Percentiles rank a stretch among this genome's conserved stretches.
phyloP scores from a whole-genome alignment of 257 asterid species.

The Salvia splendens region DNA sequence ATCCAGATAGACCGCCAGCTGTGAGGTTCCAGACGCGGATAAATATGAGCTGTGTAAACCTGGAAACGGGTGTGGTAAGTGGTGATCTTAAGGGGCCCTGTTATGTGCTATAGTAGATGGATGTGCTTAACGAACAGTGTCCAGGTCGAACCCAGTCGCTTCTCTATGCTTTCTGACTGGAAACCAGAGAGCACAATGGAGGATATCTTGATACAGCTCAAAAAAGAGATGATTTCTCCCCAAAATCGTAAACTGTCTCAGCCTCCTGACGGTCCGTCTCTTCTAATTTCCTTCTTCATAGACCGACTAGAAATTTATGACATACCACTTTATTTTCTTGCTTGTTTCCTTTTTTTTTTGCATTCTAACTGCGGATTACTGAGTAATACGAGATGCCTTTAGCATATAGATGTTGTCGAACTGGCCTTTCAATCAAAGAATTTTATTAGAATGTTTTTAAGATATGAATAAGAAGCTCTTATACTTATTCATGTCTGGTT shows the following conservation, averaged over 20 bases:
- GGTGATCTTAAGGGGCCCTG: neutral
- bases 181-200: slow-evolving; percentile 83
- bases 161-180: slow-evolving; percentile 84
- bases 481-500: too few relatives aligned
- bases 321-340: neutral
- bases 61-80: slow-evolving; percentile 71
- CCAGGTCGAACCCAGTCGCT: slow-evolving; percentile 71
- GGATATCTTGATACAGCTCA: slow-evolving; percentile 68
- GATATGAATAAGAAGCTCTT: too few relatives aligned
- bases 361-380: neutral
- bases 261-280: slow-evolving; percentile 63
- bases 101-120: neutral
- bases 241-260: slow-evolving; percentile 80
- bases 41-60: slow-evolving; percentile 76
- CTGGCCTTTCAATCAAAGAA: neutral
- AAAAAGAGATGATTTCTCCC: slow-evolving; percentile 81
- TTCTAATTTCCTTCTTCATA: slow-evolving; percentile 1
- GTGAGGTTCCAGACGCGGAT: slow-evolving; percentile 77
- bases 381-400: neutral
- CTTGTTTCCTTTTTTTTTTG: neutral
- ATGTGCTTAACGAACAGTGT: slow-evolving; percentile 15
- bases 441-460: too few relatives aligned
- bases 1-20: slow-evolving; percentile 72
- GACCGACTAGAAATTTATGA: slow-evolving; percentile 6
- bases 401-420: neutral